Evolutionary conservation across 176 grass and related monocot species (phyloP).

Genomic region (Aegilops sharonensis): DNA sequence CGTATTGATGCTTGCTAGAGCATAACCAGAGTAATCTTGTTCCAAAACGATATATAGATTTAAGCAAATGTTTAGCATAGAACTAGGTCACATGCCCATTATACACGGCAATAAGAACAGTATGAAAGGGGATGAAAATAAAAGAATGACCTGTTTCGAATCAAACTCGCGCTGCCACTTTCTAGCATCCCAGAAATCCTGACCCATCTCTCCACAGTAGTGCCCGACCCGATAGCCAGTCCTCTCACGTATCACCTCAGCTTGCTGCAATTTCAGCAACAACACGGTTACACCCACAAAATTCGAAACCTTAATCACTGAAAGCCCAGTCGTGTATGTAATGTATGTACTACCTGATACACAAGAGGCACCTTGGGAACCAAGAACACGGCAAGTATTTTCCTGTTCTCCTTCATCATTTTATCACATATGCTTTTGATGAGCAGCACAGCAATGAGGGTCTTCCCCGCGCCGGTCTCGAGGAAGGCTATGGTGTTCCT

Average conservation of each 20-base stretch:
- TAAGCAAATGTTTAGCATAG: background rate
- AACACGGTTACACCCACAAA: slow-evolving; percentile 18
- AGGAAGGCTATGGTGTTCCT: slow-evolving; percentile 95
- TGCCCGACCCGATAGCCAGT: slow-evolving; percentile 85
- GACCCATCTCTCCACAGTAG: slow-evolving; percentile 98
- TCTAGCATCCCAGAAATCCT: slow-evolving; percentile 97
- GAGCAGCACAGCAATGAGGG: slow-evolving; percentile 87
- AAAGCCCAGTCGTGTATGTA: slow-evolving; percentile 1
- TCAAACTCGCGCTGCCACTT: slow-evolving; percentile 98
- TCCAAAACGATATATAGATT: background rate
- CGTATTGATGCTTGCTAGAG: background rate
- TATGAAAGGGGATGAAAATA: background rate
- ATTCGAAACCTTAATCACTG: background rate
- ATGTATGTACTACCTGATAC: slow-evolving; percentile 63
- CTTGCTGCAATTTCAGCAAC: slow-evolving; percentile 68
- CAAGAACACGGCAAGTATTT: slow-evolving; percentile 87
- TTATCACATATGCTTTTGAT: slow-evolving; percentile 67
- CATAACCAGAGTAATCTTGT: background rate
- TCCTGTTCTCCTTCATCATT: slow-evolving; percentile 80
- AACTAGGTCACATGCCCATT: background rate
- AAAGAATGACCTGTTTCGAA: slow-evolving; percentile 74
- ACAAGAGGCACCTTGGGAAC: slow-evolving; percentile 99
- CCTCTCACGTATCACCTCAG: slow-evolving; percentile 87
- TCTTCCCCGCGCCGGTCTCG: slow-evolving; percentile 88
- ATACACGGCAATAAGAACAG: background rate